Evolutionary conservation across 2,329 filamentous ascomycete species (phyloP), one percentile per base, ranked within the genome.

Genomic region (Arthrobotrys sinensis): DNA sequence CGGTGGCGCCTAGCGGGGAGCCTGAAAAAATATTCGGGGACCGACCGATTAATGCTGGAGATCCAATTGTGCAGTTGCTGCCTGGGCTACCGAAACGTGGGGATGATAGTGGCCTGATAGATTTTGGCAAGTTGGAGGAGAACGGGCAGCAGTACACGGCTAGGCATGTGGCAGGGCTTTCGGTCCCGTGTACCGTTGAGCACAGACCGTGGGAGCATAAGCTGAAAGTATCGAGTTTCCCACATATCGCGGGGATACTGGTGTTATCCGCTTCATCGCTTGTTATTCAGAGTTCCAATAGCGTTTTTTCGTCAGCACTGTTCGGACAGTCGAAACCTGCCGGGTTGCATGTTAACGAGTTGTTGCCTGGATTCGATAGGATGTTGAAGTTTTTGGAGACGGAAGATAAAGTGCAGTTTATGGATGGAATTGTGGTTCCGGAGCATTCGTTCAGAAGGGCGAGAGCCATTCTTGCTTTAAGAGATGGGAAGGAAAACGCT

Each of bases 181-280:
- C 92, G 83, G 93, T 97, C 73, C 96, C 96, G 0, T 91, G 93
- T 71, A 92, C 92, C 0, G 88, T 99, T 62, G 90, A 94, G 76
- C 91, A 92, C 82, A 86, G 93, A 1, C 88, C 89, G 38, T 90
- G 89, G 48, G 87, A 91, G 81, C 88, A 90, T 16, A 90, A 93
- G 80, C 88, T 99, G 80, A 90, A 93, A 64, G 89, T 99, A 50
- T 97, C 95, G 14, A 97, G 94, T 83, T 97, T 97, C 80, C 96
- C 96, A 14, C 95, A 99, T 83, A 97, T 99, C 85, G 96, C 96
- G 69, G 96, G 96, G 60, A 97, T 99, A 82, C 91, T 99, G 82
- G 94, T 99, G 7, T 87, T 99, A 11, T 91, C 92, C n/a, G 91
- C 95, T 0, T 86, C 90, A 34, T 90, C 88, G 0, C 87, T 98